Evolutionary conservation across 1,284 basidiomycete species (phyloP).

Genomic region (Ustilago bromivora): DNA sequence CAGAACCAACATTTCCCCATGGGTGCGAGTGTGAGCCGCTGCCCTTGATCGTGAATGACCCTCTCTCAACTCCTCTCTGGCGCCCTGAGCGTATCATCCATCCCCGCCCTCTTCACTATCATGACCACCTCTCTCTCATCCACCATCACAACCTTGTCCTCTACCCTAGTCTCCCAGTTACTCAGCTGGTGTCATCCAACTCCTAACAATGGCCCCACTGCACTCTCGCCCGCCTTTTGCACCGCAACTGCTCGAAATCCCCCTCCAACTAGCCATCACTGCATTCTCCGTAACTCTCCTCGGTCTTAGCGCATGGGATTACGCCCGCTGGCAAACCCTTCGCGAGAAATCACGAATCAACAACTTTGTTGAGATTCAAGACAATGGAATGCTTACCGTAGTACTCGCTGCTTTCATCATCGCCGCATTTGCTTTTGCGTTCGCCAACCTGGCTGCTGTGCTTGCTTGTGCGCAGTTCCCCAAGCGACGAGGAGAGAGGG

Average conservation of each 20-base stretch:
- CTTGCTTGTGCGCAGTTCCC: constrained; percentile 56
- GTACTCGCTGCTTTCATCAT: constrained; percentile 52
- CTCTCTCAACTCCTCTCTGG: neutral
- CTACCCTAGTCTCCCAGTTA: neutral
- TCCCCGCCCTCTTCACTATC: neutral
- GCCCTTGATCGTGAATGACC: neutral
- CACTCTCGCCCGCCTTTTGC: constrained; percentile 44
- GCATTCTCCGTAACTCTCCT: constrained; percentile 55
- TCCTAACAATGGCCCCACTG: constrained; percentile 31
- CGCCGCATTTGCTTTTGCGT: constrained; percentile 47
- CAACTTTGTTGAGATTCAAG: constrained; percentile 46
- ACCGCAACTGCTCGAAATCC: constrained; percentile 55
- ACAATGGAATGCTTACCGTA: constrained; percentile 51
- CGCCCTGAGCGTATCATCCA: neutral
- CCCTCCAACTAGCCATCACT: constrained; percentile 52
- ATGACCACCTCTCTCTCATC: neutral
- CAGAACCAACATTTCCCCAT: constrained; percentile 9
- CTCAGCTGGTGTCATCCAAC: neutral
- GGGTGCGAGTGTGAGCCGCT: neutral
- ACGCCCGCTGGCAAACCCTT: constrained; percentile 37
- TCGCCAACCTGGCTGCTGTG: constrained; percentile 44
- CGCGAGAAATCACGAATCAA: constrained; percentile 29
- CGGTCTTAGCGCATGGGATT: constrained; percentile 53
- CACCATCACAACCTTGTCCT: neutral
- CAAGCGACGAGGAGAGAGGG: constrained; percentile 52